These are phyloP conservation scores for Gnomoniopsis sp. DNA, from an alignment of 2,329 filamentous ascomycete species.

Conservation along the genomic window DNA sequence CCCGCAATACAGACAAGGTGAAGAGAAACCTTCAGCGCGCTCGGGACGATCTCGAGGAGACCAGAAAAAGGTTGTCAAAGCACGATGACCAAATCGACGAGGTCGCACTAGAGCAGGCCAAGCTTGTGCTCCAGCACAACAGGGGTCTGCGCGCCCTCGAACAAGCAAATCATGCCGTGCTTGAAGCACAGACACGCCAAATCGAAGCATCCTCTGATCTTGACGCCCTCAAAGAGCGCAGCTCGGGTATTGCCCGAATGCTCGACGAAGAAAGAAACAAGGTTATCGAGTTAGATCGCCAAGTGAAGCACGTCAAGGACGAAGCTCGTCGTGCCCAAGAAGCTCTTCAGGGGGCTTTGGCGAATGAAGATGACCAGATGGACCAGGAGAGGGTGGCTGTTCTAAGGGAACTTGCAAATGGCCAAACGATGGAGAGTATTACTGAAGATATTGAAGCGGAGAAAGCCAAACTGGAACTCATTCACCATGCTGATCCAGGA, in stretches of 20 bases:
- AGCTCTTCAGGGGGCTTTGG: slow-evolving; percentile 29
- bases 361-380: not conserved
- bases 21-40: slow-evolving; percentile 31
- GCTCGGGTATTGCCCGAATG: slow-evolving; percentile 52
- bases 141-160: slow-evolving; percentile 61
- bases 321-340: slow-evolving; percentile 35
- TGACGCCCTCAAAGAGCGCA: slow-evolving; percentile 63
- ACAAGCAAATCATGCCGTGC: slow-evolving; percentile 56
- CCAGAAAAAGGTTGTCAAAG: slow-evolving; percentile 42
- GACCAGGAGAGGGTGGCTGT: slow-evolving; percentile 38
- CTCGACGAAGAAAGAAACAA: slow-evolving; percentile 45
- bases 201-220: slow-evolving; percentile 85
- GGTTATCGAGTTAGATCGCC: slow-evolving; percentile 35
- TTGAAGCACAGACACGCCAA: slow-evolving; percentile 66
- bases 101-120: slow-evolving; percentile 52
- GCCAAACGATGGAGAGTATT: slow-evolving; percentile 60
- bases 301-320: slow-evolving; percentile 30
- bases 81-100: slow-evolving; percentile 54
- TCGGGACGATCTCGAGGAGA: slow-evolving; percentile 34
- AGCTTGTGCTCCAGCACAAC: slow-evolving; percentile 49
- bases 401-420: slow-evolving; percentile 36
- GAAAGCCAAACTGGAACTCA: slow-evolving; percentile 71
- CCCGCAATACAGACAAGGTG: slow-evolving; percentile 26
- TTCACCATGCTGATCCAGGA: slow-evolving; percentile 72
- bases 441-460: slow-evolving; percentile 72